These are phyloP conservation scores for Theobroma cacao DNA, from an alignment of 345 rosid genomes.

Conservation along the genomic window DNA sequence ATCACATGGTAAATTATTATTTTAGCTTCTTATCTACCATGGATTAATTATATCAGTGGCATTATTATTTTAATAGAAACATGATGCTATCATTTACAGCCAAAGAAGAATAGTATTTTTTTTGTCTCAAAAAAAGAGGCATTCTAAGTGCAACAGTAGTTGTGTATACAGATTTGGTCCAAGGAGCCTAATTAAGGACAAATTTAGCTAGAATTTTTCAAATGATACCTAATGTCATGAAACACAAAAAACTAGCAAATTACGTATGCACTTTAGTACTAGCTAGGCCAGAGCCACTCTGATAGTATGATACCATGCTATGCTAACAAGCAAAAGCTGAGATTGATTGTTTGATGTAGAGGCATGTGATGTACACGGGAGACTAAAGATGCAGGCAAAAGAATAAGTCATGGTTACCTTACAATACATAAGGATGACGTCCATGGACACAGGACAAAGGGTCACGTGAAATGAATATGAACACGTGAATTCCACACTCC, in stretches of 20 bases:
- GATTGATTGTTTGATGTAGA: neutral
- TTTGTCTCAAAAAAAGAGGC: neutral
- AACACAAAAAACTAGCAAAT: too few relatives aligned
- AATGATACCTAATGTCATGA: too few relatives aligned
- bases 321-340: neutral
- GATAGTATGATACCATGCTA: too few relatives aligned
- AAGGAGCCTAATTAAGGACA: neutral
- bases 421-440: too few relatives aligned
- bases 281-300: too few relatives aligned
- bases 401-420: neutral
- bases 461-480: neutral
- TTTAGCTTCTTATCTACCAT: neutral
- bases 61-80: neutral
- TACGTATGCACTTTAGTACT: too few relatives aligned
- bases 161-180: neutral
- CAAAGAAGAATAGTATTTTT: neutral
- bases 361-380: neutral
- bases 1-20: neutral
- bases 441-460: neutral
- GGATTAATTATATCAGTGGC: too few relatives aligned
- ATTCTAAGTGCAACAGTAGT: neutral
- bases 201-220: too few relatives aligned
- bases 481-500: neutral
- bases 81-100: neutral
- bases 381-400: neutral